Base-by-base conservation (phyloP, 2,329 filamentous ascomycete species). In the Monosporascus sp. region DNA sequence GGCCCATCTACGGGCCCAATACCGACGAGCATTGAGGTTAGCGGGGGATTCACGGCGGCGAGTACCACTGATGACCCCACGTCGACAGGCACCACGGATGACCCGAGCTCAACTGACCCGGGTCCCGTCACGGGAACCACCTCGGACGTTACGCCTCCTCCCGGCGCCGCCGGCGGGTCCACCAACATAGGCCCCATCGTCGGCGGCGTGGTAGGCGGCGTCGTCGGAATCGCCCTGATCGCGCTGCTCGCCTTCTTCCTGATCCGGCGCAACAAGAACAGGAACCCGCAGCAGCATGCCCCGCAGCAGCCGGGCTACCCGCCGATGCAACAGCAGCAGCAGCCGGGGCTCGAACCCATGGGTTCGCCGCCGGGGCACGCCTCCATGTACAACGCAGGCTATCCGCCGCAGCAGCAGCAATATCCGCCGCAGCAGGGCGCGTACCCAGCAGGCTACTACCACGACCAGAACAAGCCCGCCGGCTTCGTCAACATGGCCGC, bases 151-250 rank as follows among this genome's bases (percentile, higher is more conserved):
- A n/a, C n/a, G n/a, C n/a, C n/a, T n/a, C n/a, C n/a, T n/a, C n/a
- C 42, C 42, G 39, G 24, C 20, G 47, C 51, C 25, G 51, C 52
- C 15, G 55, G 55, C 5, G 57, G 56, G 22, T 59, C 57, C 17
- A 63, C 65, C 6, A 67, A 67, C 49, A 61, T 71, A 11, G 76
- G 73, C 5, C 68, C 75, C 17, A 78, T 80, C 44, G 74, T 65
- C 7, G 76, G 76, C 11, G 76, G 75, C 25, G 68, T 70, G 3
- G 72, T 78, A 9, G 76, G 75, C n/a, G 76, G 76, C 14, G 69
- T 76, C 3, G 71, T 62, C 0, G 69, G 60, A 15, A 57, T 79
- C 20, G 70, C 64, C 3, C 60, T 79, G n/a, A 62, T 78, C 45
- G 69, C 65, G 20, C 56, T 69, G 6, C 70, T 60, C 9, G 63